Evolutionary conservation across 2,329 filamentous ascomycete genomes (phyloP).

Genomic region (Ascochyta clinopodiicola): DNA sequence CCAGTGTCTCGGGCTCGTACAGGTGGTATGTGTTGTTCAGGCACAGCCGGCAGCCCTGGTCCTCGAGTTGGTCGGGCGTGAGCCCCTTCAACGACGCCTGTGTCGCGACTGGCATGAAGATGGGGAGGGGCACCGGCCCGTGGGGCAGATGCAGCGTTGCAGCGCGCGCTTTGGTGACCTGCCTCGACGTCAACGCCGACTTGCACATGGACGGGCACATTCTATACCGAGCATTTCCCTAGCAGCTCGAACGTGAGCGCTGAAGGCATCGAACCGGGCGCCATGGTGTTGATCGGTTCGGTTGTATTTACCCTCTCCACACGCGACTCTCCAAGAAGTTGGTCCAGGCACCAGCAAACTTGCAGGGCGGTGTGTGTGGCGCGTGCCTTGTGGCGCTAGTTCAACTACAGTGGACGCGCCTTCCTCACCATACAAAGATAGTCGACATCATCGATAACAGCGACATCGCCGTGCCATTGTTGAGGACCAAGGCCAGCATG

Average conservation of each 20-base stretch:
- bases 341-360: neutral
- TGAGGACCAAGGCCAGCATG: neutral
- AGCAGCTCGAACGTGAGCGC: constrained; percentile 48
- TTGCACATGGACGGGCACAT: too few relatives aligned
- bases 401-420: neutral
- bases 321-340: constrained; percentile 16
- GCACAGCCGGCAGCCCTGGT: constrained; percentile 87
- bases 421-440: too few relatives aligned
- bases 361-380: neutral
- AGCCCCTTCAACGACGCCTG: constrained; percentile 94
- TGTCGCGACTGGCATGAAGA: constrained; percentile 99
- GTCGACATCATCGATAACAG: neutral
- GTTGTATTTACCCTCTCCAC: neutral
- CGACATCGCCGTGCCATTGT: neutral
- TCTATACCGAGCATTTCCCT: constrained; percentile 47
- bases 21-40: constrained; percentile 98
- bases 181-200: neutral
- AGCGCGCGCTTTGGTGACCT: constrained; percentile 95
- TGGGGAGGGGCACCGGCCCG: constrained; percentile 85
- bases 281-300: constrained; percentile 29
- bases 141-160: constrained; percentile 88
- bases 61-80: constrained; percentile 88
- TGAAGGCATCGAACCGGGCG: constrained; percentile 43
- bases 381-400: neutral
- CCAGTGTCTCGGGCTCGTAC: constrained; percentile 26